Evolutionary conservation across 2,329 filamentous ascomycete species (phyloP).

Genomic region (Diplocarpon rosae): DNA sequence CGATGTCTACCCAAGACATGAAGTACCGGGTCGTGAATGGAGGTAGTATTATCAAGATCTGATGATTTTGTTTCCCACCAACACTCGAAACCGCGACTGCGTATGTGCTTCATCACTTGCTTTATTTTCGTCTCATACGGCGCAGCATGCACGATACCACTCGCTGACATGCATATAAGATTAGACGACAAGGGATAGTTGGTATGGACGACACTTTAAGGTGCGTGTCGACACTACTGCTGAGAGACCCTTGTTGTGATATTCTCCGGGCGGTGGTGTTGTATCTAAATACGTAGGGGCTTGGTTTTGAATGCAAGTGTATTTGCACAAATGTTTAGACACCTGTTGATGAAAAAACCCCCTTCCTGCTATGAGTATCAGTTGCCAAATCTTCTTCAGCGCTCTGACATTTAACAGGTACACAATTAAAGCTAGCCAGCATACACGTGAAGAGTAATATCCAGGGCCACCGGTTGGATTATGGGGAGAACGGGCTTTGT

Average conservation of each 20-base stretch:
- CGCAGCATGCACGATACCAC: neutral
- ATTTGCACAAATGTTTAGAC: too few species aligned
- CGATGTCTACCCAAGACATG: too few species aligned
- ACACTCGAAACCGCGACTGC: neutral
- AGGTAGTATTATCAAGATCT: neutral
- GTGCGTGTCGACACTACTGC: neutral
- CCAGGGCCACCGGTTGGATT: too few species aligned
- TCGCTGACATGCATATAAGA: neutral
- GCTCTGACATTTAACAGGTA: too few species aligned
- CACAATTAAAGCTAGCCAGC: too few species aligned
- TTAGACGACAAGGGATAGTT: neutral
- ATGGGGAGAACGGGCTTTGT: too few species aligned
- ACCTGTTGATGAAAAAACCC: too few species aligned
- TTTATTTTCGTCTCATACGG: neutral
- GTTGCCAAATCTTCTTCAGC: too few species aligned
- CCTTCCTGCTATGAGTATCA: too few species aligned
- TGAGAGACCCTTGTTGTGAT: neutral
- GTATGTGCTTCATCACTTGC: neutral
- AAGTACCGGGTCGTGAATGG: too few species aligned
- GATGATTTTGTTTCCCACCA: neutral
- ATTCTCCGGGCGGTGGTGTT: neutral
- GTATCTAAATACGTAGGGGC: neutral
- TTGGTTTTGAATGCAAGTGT: too few species aligned
- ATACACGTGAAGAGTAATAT: too few species aligned
- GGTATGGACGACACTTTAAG: neutral